These are phyloP conservation scores for Gossypium bickii DNA, from an alignment of 345 rosid species.

Conservation along the genomic window DNA sequence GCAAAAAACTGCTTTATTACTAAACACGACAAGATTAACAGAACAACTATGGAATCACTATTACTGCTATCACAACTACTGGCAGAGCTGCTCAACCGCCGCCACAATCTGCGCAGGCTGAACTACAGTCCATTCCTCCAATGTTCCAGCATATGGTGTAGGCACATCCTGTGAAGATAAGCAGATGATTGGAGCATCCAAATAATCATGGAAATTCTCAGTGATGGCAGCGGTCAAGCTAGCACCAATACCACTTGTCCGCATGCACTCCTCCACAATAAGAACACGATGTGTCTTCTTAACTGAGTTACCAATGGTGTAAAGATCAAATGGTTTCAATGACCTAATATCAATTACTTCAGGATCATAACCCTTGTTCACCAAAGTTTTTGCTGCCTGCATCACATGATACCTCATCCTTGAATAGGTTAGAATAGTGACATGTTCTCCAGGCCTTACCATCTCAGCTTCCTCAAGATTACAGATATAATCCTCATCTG, in stretches of 20 bases:
- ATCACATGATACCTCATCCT: conserved; percentile 95
- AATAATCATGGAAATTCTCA: conserved; percentile 83
- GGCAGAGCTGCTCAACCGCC: conserved; percentile 88
- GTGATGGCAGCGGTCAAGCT: conserved; percentile 84
- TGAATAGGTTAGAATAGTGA: conserved; percentile 82
- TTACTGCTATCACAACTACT: conserved; percentile 31
- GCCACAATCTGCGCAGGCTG: conserved; percentile 93
- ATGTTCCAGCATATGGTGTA: conserved; percentile 78
- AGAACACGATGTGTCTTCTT: conserved; percentile 88
- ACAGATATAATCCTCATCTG: conserved; percentile 78
- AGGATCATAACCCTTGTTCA: conserved; percentile 89
- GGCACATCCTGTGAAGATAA: conserved; percentile 96
- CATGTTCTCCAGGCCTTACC: conserved; percentile 91
- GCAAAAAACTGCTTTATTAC: not conserved
- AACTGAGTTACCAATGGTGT: conserved; percentile 81
- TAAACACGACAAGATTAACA: not conserved
- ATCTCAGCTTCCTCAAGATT: conserved; percentile 93
- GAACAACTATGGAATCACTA: conserved; percentile 12
- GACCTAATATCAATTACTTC: conserved; percentile 94
- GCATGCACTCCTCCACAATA: conserved; percentile 96
- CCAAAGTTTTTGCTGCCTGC: conserved; percentile 91
- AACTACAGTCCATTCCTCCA: conserved; percentile 90
- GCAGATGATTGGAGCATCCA: conserved; percentile 87
- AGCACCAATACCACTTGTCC: conserved; percentile 93
- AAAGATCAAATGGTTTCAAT: conserved; percentile 78